A percentile compares a stretch with the other conserved stretches of the same genome.
phyloP scores from a whole-genome alignment of 2,329 filamentous ascomycete species.

The Pseudocercospora ulei region DNA sequence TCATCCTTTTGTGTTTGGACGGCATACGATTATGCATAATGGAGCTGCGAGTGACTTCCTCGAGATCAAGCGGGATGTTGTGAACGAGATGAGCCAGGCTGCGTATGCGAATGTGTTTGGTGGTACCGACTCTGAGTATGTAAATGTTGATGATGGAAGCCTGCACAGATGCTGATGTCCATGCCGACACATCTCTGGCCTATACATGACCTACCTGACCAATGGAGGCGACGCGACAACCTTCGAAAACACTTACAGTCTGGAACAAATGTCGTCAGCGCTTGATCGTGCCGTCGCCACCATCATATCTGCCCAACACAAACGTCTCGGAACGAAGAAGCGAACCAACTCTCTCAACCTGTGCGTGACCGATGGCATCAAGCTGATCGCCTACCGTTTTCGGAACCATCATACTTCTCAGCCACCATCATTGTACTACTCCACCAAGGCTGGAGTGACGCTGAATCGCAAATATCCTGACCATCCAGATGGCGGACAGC shows the following conservation, averaged over 20 bases:
- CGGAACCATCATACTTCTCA: slow-evolving; percentile 46
- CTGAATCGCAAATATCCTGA: slow-evolving; percentile 47
- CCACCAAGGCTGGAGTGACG: slow-evolving; percentile 42
- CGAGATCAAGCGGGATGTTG: slow-evolving; percentile 41
- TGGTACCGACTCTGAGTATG: slow-evolving; percentile 44
- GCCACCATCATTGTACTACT: slow-evolving; percentile 46
- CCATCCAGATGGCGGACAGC: slow-evolving; percentile 38
- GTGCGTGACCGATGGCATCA: slow-evolving; percentile 44
- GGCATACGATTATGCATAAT: slow-evolving; percentile 50
- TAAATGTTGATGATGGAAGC: slow-evolving; percentile 21
- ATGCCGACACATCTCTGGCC: slow-evolving; percentile 38
- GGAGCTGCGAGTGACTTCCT: slow-evolving; percentile 44
- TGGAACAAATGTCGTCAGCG: slow-evolving; percentile 40
- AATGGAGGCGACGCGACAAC: slow-evolving; percentile 18
- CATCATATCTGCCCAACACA: slow-evolving; percentile 41
- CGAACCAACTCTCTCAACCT: slow-evolving; percentile 47
- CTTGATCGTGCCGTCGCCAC: slow-evolving; percentile 39
- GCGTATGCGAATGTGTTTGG: slow-evolving; percentile 44
- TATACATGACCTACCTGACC: slow-evolving; percentile 43
- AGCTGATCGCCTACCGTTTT: slow-evolving; percentile 45
- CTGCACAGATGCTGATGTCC: neutral
- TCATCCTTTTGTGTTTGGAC: slow-evolving; percentile 48
- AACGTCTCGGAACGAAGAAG: slow-evolving; percentile 36
- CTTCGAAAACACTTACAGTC: slow-evolving; percentile 37
- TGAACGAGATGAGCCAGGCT: slow-evolving; percentile 40